phyloP scores from a whole-genome alignment of 768 basidiomycete genomes.

The Lactarius vividus region DNA sequence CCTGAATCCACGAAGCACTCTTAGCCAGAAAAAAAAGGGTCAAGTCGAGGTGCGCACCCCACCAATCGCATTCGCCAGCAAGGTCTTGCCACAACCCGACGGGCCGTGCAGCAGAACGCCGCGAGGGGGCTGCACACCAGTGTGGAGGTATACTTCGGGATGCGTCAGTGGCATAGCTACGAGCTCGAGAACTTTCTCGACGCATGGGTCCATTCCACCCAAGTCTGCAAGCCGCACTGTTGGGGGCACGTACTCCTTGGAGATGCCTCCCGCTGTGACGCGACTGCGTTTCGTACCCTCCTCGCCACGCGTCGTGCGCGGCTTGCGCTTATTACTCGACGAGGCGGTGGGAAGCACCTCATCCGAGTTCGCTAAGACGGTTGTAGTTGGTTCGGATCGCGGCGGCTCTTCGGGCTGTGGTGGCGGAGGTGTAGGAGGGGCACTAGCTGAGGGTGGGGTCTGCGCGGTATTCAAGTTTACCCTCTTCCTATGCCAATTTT shows the following conservation, averaged over 20 bases:
- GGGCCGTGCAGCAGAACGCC: constrained; percentile 94
- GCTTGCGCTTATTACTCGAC: constrained; percentile 65
- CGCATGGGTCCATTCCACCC: constrained; percentile 80
- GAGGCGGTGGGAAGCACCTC: constrained; percentile 29
- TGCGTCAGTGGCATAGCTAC: constrained; percentile 94
- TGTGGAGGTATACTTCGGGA: constrained; percentile 93
- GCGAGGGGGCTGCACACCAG: constrained; percentile 87
- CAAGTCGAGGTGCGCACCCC: constrained; percentile 56
- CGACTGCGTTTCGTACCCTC: constrained; percentile 57
- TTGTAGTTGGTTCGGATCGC: constrained; percentile 5
- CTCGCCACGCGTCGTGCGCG: constrained; percentile 53
- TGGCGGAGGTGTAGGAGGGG: constrained; percentile 27
- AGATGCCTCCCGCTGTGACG: constrained; percentile 34
- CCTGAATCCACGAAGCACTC: constrained; percentile 45
- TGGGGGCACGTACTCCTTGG: constrained; percentile 73
- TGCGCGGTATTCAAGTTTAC: constrained; percentile 58
- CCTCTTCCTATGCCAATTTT: constrained; percentile 70
- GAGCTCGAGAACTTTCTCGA: constrained; percentile 92
- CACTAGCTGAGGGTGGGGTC: constrained; percentile 29
- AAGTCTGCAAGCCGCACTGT: constrained; percentile 75
- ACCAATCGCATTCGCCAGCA: constrained; percentile 91
- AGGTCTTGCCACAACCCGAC: constrained; percentile 95
- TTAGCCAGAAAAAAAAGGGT: background rate
- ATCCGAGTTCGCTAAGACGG: constrained; percentile 1
- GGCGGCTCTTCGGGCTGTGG: constrained; percentile 18